phyloP scores from a whole-genome alignment of 805 yeast species.

The Brettanomyces nanus region DNA sequence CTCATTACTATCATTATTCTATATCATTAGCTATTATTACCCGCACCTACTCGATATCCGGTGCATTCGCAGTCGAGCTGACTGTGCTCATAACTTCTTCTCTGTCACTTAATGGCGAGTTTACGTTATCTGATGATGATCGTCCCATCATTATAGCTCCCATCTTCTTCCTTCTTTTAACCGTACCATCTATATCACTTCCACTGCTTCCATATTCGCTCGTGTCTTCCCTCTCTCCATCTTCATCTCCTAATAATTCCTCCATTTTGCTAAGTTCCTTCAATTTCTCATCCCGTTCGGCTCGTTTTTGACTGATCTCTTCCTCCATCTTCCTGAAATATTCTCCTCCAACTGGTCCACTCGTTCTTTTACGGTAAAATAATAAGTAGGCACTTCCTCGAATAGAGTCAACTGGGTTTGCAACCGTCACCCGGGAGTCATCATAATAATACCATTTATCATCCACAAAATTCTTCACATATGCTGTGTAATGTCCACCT shows the following conservation, averaged over 20 bases:
- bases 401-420: conserved; percentile 52
- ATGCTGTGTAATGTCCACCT: conserved; percentile 96
- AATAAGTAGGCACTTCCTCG: conserved; percentile 80
- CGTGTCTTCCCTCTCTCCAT: not conserved
- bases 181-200: not conserved
- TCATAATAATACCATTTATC: conserved; percentile 83
- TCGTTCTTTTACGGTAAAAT: conserved; percentile 60
- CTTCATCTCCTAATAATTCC: not conserved
- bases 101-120: conserved; percentile 1
- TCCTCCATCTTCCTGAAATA: conserved; percentile 32
- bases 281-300: conserved; percentile 6
- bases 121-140: not conserved
- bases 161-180: conserved; percentile 3
- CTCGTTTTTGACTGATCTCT: conserved; percentile 26
- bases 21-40: no score
- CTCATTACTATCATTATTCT: no score
- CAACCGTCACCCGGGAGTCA: conserved; percentile 65
- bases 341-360: conserved; percentile 38
- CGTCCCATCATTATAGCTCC: not conserved
- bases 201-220: not conserved
- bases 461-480: conserved; percentile 71
- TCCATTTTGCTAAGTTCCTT: conserved; percentile 1
- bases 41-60: no score
- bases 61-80: conserved; percentile 4
- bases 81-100: conserved; percentile 3